These are phyloP conservation scores for Dendrobium nobile DNA, from an alignment of 106 monocot genomes.

Conservation along the genomic window DNA sequence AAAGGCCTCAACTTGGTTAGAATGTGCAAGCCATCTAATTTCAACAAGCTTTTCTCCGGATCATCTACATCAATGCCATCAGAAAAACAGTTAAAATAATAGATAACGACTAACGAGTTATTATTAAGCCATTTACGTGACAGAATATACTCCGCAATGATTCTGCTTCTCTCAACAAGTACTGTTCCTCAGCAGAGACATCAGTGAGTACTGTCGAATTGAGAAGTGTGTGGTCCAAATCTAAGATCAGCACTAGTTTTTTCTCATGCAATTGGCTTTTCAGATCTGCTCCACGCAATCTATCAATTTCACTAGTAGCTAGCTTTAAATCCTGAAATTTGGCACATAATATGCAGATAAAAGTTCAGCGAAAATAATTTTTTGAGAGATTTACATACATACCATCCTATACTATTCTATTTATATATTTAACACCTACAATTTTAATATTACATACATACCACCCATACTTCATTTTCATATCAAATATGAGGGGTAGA, in stretches of 20 bases:
- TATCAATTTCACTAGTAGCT: slow-evolving; percentile 46
- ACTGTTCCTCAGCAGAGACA: slow-evolving; percentile 43
- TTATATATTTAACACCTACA: too few relatives aligned
- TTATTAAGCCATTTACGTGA: neutral
- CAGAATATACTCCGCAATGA: slow-evolving; percentile 19
- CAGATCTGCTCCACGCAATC: slow-evolving; percentile 48
- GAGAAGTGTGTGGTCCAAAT: slow-evolving; percentile 91
- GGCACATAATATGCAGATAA: neutral
- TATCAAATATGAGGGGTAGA: too few relatives aligned
- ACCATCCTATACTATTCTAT: too few relatives aligned
- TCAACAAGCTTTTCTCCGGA: slow-evolving; percentile 54
- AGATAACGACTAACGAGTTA: neutral
- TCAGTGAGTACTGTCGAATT: slow-evolving; percentile 65
- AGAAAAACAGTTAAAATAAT: neutral
- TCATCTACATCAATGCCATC: slow-evolving; percentile 22
- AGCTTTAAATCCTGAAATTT: slow-evolving; percentile 62
- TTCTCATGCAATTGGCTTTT: slow-evolving; percentile 46
- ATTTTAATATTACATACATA: too few relatives aligned
- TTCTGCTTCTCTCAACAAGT: slow-evolving; percentile 35
- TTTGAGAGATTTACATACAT: too few relatives aligned
- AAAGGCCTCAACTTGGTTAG: slow-evolving; percentile 91
- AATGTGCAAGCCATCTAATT: slow-evolving; percentile 55
- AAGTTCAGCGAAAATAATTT: neutral
- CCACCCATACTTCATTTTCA: too few relatives aligned
- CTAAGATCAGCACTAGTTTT: slow-evolving; percentile 75